Evolutionary conservation across 73 alveolate species (phyloP).

Genomic region (Tetrahymena thermophila): DNA sequence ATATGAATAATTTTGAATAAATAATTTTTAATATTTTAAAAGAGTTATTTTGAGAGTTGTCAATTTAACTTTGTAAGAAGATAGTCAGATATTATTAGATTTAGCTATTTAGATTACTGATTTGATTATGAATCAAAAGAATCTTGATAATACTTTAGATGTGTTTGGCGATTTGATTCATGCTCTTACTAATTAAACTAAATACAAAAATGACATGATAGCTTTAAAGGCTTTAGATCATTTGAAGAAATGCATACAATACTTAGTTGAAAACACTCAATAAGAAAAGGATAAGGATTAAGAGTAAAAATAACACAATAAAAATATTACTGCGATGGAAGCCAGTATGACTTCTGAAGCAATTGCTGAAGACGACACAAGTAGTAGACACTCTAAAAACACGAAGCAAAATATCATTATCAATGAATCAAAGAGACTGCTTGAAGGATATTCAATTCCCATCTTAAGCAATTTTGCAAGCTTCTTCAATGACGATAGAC

Average conservation of each 20-base stretch:
- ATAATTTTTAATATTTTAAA: neutral
- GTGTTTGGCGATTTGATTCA: constrained; percentile 29
- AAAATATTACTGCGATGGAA: neutral
- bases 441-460: constrained; percentile 22
- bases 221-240: constrained; percentile 12
- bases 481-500: constrained; percentile 29
- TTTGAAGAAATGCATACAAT: constrained; percentile 1
- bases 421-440: neutral
- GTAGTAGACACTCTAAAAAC: constrained; percentile 4
- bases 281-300: neutral
- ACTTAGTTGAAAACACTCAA: constrained; percentile 1
- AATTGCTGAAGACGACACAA: neutral
- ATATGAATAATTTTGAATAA: no score
- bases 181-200: constrained; percentile 38
- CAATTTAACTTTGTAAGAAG: constrained; percentile 33
- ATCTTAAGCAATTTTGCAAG: constrained; percentile 17
- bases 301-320: neutral
- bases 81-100: neutral
- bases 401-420: neutral
- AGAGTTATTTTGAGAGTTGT: constrained; percentile 29
- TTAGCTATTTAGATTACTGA: constrained; percentile 27
- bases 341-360: neutral
- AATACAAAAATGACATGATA: constrained; percentile 9
- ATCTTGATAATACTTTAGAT: constrained; percentile 3
- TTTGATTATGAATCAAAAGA: constrained; percentile 21